These are phyloP conservation scores for Sphenostylis stenocarpa DNA, from an alignment of 306 rosid genomes.

Conservation along the genomic window DNA sequence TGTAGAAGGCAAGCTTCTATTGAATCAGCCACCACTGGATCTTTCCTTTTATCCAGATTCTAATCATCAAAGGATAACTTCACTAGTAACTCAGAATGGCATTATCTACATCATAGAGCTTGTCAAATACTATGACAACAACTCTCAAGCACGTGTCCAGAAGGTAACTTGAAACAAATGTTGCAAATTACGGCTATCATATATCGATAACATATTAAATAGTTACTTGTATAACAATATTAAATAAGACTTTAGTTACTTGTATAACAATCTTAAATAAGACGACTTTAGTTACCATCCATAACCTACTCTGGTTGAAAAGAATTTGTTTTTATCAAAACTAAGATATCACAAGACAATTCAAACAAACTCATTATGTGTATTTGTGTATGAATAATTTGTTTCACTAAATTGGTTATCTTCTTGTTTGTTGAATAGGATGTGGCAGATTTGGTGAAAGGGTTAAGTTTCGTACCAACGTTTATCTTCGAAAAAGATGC, in stretches of 20 bases:
- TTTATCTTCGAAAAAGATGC: conserved; percentile 52
- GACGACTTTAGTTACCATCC: too few relatives aligned
- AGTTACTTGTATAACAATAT: too few relatives aligned
- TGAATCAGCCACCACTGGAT: conserved; percentile 46
- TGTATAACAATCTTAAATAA: too few relatives aligned
- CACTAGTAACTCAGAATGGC: conserved; percentile 50
- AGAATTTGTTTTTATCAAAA: too few relatives aligned
- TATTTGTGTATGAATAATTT: too few relatives aligned
- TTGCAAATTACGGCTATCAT: too few relatives aligned
- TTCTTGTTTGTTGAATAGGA: neutral
- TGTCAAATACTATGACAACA: conserved; percentile 51
- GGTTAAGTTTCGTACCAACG: conserved; percentile 40
- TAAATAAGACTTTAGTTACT: too few relatives aligned
- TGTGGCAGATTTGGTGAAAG: conserved; percentile 33
- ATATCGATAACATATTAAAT: too few relatives aligned
- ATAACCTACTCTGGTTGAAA: too few relatives aligned
- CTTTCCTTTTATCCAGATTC: conserved; percentile 56
- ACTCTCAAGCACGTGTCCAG: neutral
- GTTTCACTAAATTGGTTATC: neutral
- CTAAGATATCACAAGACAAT: too few relatives aligned
- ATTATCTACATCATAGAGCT: conserved; percentile 60
- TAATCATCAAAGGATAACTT: conserved; percentile 48
- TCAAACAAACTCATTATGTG: too few relatives aligned
- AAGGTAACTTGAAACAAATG: conserved; percentile 37
- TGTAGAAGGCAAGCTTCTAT: conserved; percentile 63